Conservation (phyloP, 2,329 filamentous ascomycete genomes). For the Myotisia sp. region DNA sequence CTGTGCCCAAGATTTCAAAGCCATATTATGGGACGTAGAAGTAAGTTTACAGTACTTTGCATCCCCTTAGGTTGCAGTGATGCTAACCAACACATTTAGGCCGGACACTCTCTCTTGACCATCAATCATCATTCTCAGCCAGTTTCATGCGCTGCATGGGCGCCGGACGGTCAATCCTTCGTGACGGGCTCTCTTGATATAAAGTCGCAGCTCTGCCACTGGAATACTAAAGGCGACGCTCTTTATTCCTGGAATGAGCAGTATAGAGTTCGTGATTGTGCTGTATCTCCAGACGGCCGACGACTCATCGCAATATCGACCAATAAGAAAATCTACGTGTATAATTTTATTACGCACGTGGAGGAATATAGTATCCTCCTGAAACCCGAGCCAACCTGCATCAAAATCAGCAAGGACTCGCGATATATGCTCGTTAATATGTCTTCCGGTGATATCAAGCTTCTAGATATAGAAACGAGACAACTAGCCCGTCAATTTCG, state of each 20-base stretch:
- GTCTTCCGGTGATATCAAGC: conserved; percentile 58
- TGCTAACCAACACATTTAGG: conserved; percentile 31
- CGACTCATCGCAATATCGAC: conserved; percentile 68
- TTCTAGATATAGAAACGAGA: conserved; percentile 62
- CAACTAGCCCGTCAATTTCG: conserved; percentile 59
- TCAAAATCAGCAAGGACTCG: conserved; percentile 72
- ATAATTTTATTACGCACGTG: conserved; percentile 60
- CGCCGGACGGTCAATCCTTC: conserved; percentile 60
- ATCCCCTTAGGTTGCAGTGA: background rate
- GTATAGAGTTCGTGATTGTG: conserved; percentile 69
- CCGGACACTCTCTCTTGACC: conserved; percentile 47
- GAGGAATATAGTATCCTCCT: conserved; percentile 61
- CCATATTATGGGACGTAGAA: conserved; percentile 58
- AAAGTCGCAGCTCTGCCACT: conserved; percentile 52
- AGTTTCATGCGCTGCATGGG: conserved; percentile 83
- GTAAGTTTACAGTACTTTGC: conserved; percentile 34
- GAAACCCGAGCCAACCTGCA: conserved; percentile 57
- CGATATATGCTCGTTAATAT: conserved; percentile 69
- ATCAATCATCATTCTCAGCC: conserved; percentile 65
- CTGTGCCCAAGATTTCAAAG: conserved; percentile 60
- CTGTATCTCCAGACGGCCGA: conserved; percentile 65
- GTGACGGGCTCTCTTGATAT: conserved; percentile 65
- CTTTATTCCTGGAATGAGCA: conserved; percentile 53
- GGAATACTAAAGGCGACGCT: conserved; percentile 49
- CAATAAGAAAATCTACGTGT: conserved; percentile 59